Evolutionary conservation across 305 asterid species (phyloP), one percentile per base, ranked within the genome.

Genomic region (Andrographis paniculata): DNA sequence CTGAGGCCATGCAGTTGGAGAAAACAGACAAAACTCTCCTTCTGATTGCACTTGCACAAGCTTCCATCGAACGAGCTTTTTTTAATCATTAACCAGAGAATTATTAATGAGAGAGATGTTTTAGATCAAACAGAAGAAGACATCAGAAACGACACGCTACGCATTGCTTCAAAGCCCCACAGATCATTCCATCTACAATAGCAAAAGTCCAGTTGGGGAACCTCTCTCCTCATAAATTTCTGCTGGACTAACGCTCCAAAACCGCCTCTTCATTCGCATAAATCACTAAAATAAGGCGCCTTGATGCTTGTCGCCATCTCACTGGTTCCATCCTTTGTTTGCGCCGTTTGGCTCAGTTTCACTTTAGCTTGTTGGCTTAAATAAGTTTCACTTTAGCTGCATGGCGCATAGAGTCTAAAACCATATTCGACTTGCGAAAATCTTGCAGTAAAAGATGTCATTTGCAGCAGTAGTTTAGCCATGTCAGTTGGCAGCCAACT

Each of bases 131-230:
- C 45, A 53, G 57, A 60, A 59, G 44, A 53, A 45, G 64, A 67
- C 85, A 62, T 48, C 51, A 61, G 15, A 74, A 70, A 73, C 42
- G 88, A 76, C 88, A 67, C 39, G 21, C 12, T 59, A 54, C 65
- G 63, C 45, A n/a, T 35, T 55, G 64, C 56, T 27, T 53, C 56
- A 23, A 55, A 62, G 55, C 64, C 74, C 71, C 81, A 63, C 74
- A 66, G 45, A 62, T 71, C 78, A 66, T 75, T 78, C 78, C 64
- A 58, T 69, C 67, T 68, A 66, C 82, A 71, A 62, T 52, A 50
- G 67, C 73, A 60, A 52, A 71, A 69, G 14, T 64, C 80, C 76
- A 71, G 41, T 52, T 65, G 51, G 41, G 19, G 46, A 36, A 50
- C 51, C 70, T 68, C 69, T 52, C 28, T 61, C 46, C 38, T 44